Percentiles rank a stretch among this genome's conserved stretches.
Conservation (phyloP, 2,329 filamentous ascomycete species). For the Fusarium poae region DNA sequence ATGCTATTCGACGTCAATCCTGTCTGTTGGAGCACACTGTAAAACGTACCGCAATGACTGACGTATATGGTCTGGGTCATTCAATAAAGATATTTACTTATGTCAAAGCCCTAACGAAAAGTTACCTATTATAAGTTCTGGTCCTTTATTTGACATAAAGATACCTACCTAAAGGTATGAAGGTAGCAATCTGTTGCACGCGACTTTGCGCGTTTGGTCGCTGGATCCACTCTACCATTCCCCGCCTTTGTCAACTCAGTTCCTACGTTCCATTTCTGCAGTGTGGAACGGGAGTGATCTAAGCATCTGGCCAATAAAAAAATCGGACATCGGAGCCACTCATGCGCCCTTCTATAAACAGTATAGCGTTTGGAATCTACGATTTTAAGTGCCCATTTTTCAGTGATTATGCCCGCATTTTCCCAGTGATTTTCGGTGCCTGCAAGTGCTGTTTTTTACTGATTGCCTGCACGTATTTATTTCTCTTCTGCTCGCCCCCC, state of each 20-base stretch:
- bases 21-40: background rate
- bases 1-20: background rate
- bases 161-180: too few relatives aligned
- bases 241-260: conserved; percentile 3
- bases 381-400: conserved; percentile 36
- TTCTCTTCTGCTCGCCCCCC: conserved; percentile 48
- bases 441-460: conserved; percentile 46
- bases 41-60: background rate
- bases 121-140: background rate
- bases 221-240: conserved; percentile 6
- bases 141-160: conserved; percentile 3
- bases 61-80: background rate
- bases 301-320: conserved; percentile 37
- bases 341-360: conserved; percentile 31
- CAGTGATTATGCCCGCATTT: conserved; percentile 48
- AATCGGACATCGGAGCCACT: conserved; percentile 32
- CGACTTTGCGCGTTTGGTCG: background rate
- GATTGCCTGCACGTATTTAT: conserved; percentile 58
- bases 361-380: conserved; percentile 19
- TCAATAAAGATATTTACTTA: background rate
- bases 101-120: too few relatives aligned
- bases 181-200: background rate
- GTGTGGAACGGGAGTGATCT: conserved; percentile 32
- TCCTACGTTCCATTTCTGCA: conserved; percentile 13
- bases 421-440: conserved; percentile 34